Percentiles rank a stretch among this genome's conserved stretches.
phyloP scores from a whole-genome alignment of 768 basidiomycete genomes.

The Sporobolomyces phaffii region DNA sequence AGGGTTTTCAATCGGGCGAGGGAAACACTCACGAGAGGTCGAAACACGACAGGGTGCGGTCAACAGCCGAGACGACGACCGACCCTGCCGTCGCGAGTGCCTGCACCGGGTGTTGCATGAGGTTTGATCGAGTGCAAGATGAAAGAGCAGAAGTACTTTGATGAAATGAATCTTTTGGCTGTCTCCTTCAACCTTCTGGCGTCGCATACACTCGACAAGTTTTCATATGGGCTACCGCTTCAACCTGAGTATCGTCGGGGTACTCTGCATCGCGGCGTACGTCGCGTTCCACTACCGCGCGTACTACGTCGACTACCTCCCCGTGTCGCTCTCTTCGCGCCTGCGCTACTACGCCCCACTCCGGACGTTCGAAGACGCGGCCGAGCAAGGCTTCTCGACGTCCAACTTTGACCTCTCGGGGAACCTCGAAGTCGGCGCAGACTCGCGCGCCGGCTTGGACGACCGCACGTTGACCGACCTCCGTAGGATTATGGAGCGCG shows the following conservation, averaged over 20 bases:
- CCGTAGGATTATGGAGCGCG: slow-evolving; percentile 39
- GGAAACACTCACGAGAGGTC: slow-evolving; percentile 35
- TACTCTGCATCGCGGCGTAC: slow-evolving; percentile 14
- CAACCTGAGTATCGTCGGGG: slow-evolving; percentile 14
- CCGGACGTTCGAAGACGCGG: slow-evolving; percentile 35
- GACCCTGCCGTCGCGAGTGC: not conserved
- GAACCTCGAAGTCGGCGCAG: slow-evolving; percentile 33
- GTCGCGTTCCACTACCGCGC: slow-evolving; percentile 30
- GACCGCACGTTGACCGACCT: slow-evolving; percentile 37
- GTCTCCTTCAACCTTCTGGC: not conserved
- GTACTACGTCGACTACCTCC: slow-evolving; percentile 31
- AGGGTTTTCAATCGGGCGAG: not conserved
- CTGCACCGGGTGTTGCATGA: slow-evolving; percentile 25
- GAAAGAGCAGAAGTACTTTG: not conserved
- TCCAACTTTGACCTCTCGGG: slow-evolving; percentile 30
- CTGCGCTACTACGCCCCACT: slow-evolving; percentile 39
- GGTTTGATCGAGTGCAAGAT: not conserved
- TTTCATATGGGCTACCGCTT: slow-evolving; percentile 16
- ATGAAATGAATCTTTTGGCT: not conserved
- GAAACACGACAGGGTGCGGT: slow-evolving; percentile 33
- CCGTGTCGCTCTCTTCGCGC: slow-evolving; percentile 25
- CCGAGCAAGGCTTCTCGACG: slow-evolving; percentile 37
- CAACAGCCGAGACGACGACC: slow-evolving; percentile 1
- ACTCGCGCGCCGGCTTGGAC: slow-evolving; percentile 33
- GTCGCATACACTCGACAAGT: not conserved